These are phyloP conservation scores for Mimosa pudica DNA, from an alignment of 306 rosid genomes.

Conservation along the genomic window DNA sequence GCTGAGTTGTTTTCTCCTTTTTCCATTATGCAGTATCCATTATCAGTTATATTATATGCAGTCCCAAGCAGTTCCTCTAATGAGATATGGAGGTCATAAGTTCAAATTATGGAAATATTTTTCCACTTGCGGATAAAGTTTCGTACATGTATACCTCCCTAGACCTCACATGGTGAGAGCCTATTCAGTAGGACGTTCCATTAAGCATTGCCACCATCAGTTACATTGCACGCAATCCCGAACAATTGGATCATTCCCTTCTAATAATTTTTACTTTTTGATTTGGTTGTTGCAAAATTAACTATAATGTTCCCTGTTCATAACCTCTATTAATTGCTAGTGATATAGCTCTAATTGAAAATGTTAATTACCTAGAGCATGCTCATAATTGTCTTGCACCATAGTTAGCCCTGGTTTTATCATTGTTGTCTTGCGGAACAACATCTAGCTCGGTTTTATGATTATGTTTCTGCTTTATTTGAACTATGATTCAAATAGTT, in stretches of 20 bases:
- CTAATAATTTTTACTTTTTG: constrained; percentile 34
- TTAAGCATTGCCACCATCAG: constrained; percentile 47
- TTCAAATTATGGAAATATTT: no score
- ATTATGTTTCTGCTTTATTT: constrained; percentile 65
- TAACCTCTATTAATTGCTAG: constrained; percentile 27
- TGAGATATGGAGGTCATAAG: no score
- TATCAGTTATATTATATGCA: constrained; percentile 43
- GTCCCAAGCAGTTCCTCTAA: constrained; percentile 23
- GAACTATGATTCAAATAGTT: constrained; percentile 55
- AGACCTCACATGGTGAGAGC: no score
- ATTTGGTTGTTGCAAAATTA: constrained; percentile 33
- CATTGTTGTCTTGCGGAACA: constrained; percentile 56
- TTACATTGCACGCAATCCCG: constrained; percentile 39
- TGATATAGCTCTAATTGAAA: constrained; percentile 43
- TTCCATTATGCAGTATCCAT: constrained; percentile 52
- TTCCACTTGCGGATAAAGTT: no score
- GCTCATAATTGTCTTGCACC: constrained; percentile 59
- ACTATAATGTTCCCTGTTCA: constrained; percentile 29
- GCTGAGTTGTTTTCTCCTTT: constrained; percentile 51
- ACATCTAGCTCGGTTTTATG: constrained; percentile 53
- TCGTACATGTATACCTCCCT: no score
- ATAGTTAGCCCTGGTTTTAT: constrained; percentile 44
- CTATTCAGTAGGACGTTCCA: constrained; percentile 24
- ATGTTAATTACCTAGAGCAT: constrained; percentile 43
- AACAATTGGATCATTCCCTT: constrained; percentile 46